Conservation (phyloP, 768 basidiomycete genomes). For the Tubosaeta sp. region DNA sequence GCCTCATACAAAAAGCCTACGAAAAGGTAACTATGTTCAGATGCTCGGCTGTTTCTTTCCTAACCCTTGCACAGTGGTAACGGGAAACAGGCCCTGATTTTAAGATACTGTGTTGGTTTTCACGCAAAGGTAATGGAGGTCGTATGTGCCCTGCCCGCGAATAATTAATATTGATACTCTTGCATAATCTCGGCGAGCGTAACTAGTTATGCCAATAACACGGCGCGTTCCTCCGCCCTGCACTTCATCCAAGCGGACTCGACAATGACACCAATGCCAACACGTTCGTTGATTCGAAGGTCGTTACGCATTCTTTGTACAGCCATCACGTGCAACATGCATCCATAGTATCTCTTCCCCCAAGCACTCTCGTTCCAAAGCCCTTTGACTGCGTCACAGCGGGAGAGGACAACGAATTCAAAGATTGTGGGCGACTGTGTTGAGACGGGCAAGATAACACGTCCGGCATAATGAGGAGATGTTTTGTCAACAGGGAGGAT, state of each 20-base stretch:
- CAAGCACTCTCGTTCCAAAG: conserved; percentile 11
- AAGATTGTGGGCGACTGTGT: conserved; percentile 4
- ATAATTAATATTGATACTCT: not conserved
- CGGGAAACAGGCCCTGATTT: too few species aligned
- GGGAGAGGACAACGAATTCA: conserved; percentile 22
- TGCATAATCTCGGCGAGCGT: not conserved
- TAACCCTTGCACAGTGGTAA: too few species aligned
- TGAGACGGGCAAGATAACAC: conserved; percentile 14
- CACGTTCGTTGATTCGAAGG: conserved; percentile 11
- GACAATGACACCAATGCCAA: conserved; percentile 18
- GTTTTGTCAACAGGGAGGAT: not conserved
- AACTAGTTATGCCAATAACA: conserved; percentile 8
- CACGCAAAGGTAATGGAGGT: too few species aligned
- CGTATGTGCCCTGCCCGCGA: too few species aligned
- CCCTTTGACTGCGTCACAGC: not conserved
- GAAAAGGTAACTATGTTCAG: not conserved
- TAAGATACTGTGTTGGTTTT: too few species aligned
- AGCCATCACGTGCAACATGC: conserved; percentile 20
- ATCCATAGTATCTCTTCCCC: conserved; percentile 12
- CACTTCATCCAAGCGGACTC: conserved; percentile 17
- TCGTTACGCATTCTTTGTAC: conserved; percentile 4
- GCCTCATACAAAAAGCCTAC: not conserved
- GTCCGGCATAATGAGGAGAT: conserved; percentile 4
- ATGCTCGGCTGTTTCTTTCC: not conserved
- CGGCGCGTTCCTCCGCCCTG: conserved; percentile 3